Conservation (phyloP, 352 stramenopile genomes). For the Pythium dissimile region DNA sequence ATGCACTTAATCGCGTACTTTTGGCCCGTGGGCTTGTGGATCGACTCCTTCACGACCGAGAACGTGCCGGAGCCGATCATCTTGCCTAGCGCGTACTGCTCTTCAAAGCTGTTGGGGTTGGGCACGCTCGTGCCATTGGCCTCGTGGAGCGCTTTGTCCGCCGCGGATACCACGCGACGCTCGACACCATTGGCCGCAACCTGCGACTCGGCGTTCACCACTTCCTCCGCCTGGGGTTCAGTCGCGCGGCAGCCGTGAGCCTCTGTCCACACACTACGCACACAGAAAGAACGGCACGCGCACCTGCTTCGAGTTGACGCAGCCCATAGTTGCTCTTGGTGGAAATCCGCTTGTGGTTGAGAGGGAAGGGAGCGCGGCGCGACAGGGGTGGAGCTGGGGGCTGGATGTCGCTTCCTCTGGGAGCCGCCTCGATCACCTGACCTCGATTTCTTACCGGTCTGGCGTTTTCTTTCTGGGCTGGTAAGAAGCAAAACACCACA, state of each 20-base stretch:
- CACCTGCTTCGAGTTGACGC: conserved; percentile 71
- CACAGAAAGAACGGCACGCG: neutral
- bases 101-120: conserved; percentile 75
- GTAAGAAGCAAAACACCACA: conserved; percentile 12
- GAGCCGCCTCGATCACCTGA: too few species aligned
- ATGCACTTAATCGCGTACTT: conserved; percentile 93
- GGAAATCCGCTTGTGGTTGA: conserved; percentile 4
- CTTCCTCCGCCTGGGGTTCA: conserved; percentile 37
- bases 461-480: conserved; percentile 18
- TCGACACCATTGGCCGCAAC: conserved; percentile 32
- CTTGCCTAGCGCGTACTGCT: conserved; percentile 84
- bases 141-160: conserved; percentile 3
- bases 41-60: conserved; percentile 83
- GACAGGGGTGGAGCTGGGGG: neutral
- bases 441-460: conserved; percentile 19
- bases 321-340: conserved; percentile 43
- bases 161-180: conserved; percentile 20
- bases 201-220: conserved; percentile 40
- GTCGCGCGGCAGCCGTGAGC: neutral
- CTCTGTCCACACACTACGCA: neutral
- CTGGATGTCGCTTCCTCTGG: neutral
- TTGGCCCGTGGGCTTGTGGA: conserved; percentile 78
- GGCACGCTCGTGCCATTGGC: conserved; percentile 12
- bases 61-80: conserved; percentile 89
- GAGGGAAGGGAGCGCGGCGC: neutral